Evolutionary conservation across 2,329 filamentous ascomycete species (phyloP).

Genomic region (Aureobasidium namibiae): DNA sequence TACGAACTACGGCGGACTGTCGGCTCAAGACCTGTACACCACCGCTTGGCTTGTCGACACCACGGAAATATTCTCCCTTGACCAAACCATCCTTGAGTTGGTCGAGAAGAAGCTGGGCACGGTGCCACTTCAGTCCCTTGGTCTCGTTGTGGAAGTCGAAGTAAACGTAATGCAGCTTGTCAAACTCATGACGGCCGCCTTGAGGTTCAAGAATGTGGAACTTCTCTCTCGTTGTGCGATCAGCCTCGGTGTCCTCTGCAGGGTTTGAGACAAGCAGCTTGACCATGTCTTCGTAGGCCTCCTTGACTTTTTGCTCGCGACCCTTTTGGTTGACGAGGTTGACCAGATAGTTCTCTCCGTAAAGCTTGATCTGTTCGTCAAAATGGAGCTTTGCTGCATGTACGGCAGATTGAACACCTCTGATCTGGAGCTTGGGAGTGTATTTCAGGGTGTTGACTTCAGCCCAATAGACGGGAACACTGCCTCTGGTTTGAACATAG

Average conservation of each 20-base stretch:
- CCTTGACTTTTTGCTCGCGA: slow-evolving; percentile 79
- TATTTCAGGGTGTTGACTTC: slow-evolving; percentile 93
- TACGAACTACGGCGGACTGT: slow-evolving; percentile 87
- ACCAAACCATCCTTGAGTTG: slow-evolving; percentile 67
- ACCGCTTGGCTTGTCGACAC: slow-evolving; percentile 74
- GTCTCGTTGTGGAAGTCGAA: slow-evolving; percentile 99
- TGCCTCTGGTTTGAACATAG: slow-evolving; percentile 93
- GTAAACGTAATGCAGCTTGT: slow-evolving; percentile 90
- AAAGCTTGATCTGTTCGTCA: slow-evolving; percentile 82
- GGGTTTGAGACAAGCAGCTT: slow-evolving; percentile 64
- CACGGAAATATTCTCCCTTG: slow-evolving; percentile 85
- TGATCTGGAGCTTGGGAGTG: slow-evolving; percentile 80
- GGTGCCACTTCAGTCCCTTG: slow-evolving; percentile 88
- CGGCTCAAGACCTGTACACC: slow-evolving; percentile 70
- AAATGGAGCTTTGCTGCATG: slow-evolving; percentile 80
- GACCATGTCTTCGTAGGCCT: slow-evolving; percentile 87
- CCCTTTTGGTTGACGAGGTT: slow-evolving; percentile 97
- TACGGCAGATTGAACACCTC: slow-evolving; percentile 71
- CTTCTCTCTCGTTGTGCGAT: slow-evolving; percentile 62
- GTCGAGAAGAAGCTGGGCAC: slow-evolving; percentile 78
- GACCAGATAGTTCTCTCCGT: slow-evolving; percentile 94
- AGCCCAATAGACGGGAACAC: slow-evolving; percentile 91
- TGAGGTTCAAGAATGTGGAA: slow-evolving; percentile 66
- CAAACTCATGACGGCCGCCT: slow-evolving; percentile 56
- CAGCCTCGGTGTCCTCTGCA: slow-evolving; percentile 56